Conservation (phyloP, 768 basidiomycete species). For the Leccinum fibrillosum region DNA sequence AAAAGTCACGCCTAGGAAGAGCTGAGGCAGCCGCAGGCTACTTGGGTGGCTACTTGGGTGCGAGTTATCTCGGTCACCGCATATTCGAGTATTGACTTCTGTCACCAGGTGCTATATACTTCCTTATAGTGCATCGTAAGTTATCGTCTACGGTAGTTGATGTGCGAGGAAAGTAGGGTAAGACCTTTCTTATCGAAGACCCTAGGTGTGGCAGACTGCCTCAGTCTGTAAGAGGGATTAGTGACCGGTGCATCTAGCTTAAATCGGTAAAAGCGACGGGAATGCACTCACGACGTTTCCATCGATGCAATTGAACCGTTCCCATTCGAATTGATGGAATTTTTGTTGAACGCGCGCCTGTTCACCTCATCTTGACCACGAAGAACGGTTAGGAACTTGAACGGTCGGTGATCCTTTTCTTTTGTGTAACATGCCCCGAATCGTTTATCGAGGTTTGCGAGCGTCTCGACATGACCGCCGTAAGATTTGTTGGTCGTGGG, state of each 20-base stretch:
- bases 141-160: background rate
- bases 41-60: slow-evolving; percentile 52
- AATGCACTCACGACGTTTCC: slow-evolving; percentile 12
- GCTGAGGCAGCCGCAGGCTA: slow-evolving; percentile 87
- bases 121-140: slow-evolving; percentile 36
- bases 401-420: slow-evolving; percentile 12
- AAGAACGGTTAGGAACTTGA: background rate
- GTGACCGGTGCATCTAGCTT: slow-evolving; percentile 8
- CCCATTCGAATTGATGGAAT: too few relatives aligned
- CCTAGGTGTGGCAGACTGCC: background rate
- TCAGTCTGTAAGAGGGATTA: slow-evolving; percentile 10
- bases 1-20: slow-evolving; percentile 56
- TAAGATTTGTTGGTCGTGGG: slow-evolving; percentile 5
- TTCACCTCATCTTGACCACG: too few relatives aligned
- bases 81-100: slow-evolving; percentile 3
- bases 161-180: background rate
- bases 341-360: too few relatives aligned
- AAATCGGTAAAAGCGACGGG: slow-evolving; percentile 12
- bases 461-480: background rate
- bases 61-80: slow-evolving; percentile 19
- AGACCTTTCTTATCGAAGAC: background rate
- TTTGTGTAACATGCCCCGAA: background rate
- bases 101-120: slow-evolving; percentile 57
- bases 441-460: background rate
- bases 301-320: background rate